These are phyloP conservation scores for Leishmania amazonensis DNA, from an alignment of 208 protist species.

Conservation along the genomic window DNA sequence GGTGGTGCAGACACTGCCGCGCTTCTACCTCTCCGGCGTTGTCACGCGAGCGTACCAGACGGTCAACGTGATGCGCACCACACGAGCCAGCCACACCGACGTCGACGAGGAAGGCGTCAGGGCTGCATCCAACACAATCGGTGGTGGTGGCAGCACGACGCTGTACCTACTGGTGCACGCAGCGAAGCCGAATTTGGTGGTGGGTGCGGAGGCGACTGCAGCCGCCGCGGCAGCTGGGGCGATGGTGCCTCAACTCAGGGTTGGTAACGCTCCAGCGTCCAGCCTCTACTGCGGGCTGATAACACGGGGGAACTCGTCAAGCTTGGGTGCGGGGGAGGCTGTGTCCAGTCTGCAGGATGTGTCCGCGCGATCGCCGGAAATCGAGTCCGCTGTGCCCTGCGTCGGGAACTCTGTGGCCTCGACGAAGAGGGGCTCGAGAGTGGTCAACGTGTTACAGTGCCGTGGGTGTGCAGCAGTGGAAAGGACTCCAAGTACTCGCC, in stretches of 20 bases:
- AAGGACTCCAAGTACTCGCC: neutral
- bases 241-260: neutral
- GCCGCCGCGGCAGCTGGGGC: neutral
- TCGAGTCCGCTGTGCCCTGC: neutral
- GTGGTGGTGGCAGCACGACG: neutral
- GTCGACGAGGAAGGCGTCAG: neutral
- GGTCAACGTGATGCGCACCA: neutral
- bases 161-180: neutral
- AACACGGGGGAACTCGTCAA: neutral
- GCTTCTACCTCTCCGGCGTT: slow-evolving; percentile 18
- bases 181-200: neutral
- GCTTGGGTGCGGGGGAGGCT: neutral
- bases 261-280: neutral
- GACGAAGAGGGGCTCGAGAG: neutral
- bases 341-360: neutral
- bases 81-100: neutral
- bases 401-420: neutral
- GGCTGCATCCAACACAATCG: neutral
- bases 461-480: neutral
- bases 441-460: neutral
- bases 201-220: neutral
- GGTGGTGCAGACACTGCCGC: slow-evolving; percentile 3
- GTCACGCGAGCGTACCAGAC: neutral
- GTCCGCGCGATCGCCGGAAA: neutral
- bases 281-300: neutral